These are phyloP conservation scores for Hypoxylon lienhwacheense DNA, from an alignment of 495 filamentous ascomycete species.

Conservation along the genomic window DNA sequence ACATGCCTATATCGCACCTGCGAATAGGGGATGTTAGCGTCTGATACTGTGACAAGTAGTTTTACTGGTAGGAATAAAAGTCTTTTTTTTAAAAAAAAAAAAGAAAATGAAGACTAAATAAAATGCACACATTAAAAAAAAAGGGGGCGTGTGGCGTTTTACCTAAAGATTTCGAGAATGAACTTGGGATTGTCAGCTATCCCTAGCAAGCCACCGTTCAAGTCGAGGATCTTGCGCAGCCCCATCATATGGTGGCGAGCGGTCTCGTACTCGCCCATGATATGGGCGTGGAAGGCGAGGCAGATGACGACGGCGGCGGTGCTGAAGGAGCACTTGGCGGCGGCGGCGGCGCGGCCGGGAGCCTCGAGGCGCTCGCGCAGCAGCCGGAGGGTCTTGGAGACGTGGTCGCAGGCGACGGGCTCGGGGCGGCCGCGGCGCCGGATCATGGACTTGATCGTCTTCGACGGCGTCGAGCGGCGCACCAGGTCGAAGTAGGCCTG, in stretches of 20 bases:
- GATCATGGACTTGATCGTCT: no score
- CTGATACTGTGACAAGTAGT: no score
- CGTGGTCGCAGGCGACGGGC: constrained; percentile 25
- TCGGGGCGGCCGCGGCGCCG: background rate
- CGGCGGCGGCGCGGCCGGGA: background rate
- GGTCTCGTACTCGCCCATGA: constrained; percentile 35
- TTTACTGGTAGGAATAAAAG: no score
- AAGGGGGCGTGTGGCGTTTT: background rate
- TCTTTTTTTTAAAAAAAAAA: no score
- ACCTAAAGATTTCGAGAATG: constrained; percentile 39
- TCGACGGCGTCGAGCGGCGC: background rate
- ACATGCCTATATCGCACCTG: constrained; percentile 42
- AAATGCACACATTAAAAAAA: no score
- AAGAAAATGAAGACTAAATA: no score
- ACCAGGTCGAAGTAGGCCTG: constrained; percentile 39
- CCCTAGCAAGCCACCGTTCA: constrained; percentile 41
- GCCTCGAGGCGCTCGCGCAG: constrained; percentile 41
- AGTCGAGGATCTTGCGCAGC: constrained; percentile 41
- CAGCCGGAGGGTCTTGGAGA: constrained; percentile 38
- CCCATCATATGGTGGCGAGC: constrained; percentile 45
- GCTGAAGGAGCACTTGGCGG: constrained; percentile 27
- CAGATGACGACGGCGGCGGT: constrained; percentile 41
- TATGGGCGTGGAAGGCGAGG: constrained; percentile 39
- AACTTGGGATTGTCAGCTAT: constrained; percentile 36
- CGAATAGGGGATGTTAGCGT: background rate